phyloP scores from a whole-genome alignment of 371 early-diverging fungal species.

The Racocetra persica region DNA sequence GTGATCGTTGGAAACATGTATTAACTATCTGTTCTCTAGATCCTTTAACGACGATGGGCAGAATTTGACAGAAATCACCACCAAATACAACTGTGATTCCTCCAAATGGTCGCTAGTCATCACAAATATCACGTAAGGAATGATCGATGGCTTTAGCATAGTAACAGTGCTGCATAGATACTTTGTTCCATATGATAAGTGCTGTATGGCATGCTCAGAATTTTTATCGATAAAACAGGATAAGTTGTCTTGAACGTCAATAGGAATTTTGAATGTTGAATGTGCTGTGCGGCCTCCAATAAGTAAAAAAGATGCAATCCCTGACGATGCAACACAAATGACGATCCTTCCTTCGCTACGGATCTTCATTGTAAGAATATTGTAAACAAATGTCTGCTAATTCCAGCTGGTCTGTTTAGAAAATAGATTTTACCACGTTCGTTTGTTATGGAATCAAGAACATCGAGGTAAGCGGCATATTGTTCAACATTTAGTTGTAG shows the following conservation, averaged over 20 bases:
- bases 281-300: constrained; percentile 49
- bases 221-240: constrained; percentile 36
- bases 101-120: neutral
- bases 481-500: neutral
- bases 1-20: neutral
- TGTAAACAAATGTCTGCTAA: constrained; percentile 41
- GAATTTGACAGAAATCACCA: constrained; percentile 39
- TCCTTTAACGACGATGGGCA: constrained; percentile 15
- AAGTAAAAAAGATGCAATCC: constrained; percentile 49
- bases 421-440: constrained; percentile 14
- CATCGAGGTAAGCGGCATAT: neutral
- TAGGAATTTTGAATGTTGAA: constrained; percentile 46
- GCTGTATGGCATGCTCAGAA: constrained; percentile 34
- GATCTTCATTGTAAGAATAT: neutral
- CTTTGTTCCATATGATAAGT: constrained; percentile 53
- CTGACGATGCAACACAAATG: constrained; percentile 46
- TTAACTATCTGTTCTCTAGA: neutral
- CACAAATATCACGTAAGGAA: constrained; percentile 44
- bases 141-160: constrained; percentile 46
- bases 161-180: constrained; percentile 45
- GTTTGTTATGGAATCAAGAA: neutral
- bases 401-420: constrained; percentile 42
- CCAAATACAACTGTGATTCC: constrained; percentile 44
- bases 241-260: constrained; percentile 35
- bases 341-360: constrained; percentile 26